Percentiles rank a stretch among this genome's conserved stretches.
phyloP scores from a whole-genome alignment of 2,329 filamentous ascomycete species.

The Onygenales sp. region DNA sequence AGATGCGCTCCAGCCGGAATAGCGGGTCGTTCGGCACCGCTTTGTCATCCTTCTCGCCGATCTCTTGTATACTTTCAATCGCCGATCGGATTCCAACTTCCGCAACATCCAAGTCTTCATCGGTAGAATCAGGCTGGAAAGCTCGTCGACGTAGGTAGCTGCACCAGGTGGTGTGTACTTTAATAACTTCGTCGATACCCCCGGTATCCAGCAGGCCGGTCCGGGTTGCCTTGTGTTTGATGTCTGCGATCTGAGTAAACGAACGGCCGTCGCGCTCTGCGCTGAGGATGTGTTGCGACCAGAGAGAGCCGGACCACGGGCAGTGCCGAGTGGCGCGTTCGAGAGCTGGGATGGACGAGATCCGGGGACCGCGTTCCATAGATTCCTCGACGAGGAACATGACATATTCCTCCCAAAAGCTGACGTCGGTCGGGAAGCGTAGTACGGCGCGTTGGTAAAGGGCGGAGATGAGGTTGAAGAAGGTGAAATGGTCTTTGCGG shows the following conservation, averaged over 20 bases:
- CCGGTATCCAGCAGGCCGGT: constrained; percentile 75
- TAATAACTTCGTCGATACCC: constrained; percentile 78
- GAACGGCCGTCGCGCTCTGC: constrained; percentile 68
- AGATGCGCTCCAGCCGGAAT: constrained; percentile 81
- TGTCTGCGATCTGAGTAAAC: constrained; percentile 73
- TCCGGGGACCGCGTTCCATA: constrained; percentile 29
- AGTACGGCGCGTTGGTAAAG: constrained; percentile 71
- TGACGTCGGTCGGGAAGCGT: constrained; percentile 62
- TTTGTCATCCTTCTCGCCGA: constrained; percentile 66
- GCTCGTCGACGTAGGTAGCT: constrained; percentile 82
- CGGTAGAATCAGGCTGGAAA: constrained; percentile 61
- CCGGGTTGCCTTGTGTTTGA: constrained; percentile 87
- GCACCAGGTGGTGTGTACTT: constrained; percentile 91
- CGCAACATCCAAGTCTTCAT: constrained; percentile 80
- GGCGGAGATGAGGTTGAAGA: constrained; percentile 44
- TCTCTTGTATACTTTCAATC: constrained; percentile 69
- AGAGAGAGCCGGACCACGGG: constrained; percentile 83
- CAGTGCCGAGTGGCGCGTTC: constrained; percentile 81
- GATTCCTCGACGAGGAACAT: constrained; percentile 57
- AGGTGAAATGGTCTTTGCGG: constrained; percentile 45
- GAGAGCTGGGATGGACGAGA: constrained; percentile 43
- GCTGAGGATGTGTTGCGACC: constrained; percentile 79
- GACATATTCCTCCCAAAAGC: constrained; percentile 74
- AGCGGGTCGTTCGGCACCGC: constrained; percentile 80
- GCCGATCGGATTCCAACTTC: constrained; percentile 82